Conservation (phyloP, 331 rosid species). For the Rosa hybrid region DNA sequence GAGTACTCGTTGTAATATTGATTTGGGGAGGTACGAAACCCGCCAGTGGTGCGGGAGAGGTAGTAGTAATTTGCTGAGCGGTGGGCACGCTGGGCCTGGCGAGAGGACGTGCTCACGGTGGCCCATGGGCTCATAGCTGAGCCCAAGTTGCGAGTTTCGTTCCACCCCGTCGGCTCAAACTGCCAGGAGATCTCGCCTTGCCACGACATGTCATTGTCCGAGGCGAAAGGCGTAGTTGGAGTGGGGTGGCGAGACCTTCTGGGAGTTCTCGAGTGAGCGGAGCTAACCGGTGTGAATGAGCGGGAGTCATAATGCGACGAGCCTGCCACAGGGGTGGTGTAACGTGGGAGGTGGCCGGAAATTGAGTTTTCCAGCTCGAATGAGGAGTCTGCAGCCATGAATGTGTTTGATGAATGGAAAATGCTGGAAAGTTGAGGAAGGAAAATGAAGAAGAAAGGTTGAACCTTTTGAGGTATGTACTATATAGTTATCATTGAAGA, state of each 20-base stretch:
- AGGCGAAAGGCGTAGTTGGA: conserved; percentile 67
- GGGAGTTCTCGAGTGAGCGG: conserved; percentile 10
- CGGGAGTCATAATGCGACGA: conserved; percentile 34
- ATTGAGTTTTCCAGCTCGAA: conserved; percentile 37
- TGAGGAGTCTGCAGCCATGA: conserved; percentile 45
- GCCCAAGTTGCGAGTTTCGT: conserved; percentile 44
- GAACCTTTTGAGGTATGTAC: background rate
- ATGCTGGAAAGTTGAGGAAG: background rate
- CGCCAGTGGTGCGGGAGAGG: conserved; percentile 47
- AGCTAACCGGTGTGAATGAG: conserved; percentile 47
- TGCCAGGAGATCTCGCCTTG: conserved; percentile 81
- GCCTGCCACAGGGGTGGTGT: conserved; percentile 44
- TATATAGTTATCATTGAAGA: background rate
- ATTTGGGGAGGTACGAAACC: conserved; percentile 22
- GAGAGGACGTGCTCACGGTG: conserved; percentile 19
- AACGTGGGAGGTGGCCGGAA: conserved; percentile 25
- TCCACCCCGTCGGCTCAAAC: conserved; percentile 60
- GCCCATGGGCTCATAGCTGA: conserved; percentile 73
- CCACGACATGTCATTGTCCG: conserved; percentile 73
- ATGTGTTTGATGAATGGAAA: conserved; percentile 1
- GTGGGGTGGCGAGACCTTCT: conserved; percentile 26
- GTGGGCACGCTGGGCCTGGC: conserved; percentile 31
- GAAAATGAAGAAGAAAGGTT: background rate
- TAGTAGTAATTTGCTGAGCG: conserved; percentile 62
- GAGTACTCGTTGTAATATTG: conserved; percentile 34